Conservation (phyloP, 2,329 filamentous ascomycete genomes). For the Aspergillus fructus region DNA sequence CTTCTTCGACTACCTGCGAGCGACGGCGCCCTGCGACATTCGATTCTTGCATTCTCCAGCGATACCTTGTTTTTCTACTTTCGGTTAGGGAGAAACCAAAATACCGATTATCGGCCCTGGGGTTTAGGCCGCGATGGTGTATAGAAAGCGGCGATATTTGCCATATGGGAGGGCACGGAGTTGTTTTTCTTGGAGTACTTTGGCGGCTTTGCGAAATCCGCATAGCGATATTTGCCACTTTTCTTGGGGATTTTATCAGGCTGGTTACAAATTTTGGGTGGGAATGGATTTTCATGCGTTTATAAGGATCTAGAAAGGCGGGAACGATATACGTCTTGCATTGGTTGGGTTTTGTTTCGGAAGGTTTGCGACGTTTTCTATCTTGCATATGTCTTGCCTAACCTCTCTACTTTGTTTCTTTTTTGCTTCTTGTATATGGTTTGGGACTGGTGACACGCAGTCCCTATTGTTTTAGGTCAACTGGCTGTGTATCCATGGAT, state of each 20-base stretch:
- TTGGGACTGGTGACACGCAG: conserved; percentile 30
- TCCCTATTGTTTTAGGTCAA: conserved; percentile 31
- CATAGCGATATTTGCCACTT: conserved; percentile 26
- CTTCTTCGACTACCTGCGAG: conserved; percentile 38
- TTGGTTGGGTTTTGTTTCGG: conserved; percentile 39
- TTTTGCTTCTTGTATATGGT: conserved; percentile 35
- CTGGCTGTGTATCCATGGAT: conserved; percentile 36
- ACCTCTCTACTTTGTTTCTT: conserved; percentile 24
- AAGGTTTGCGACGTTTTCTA: conserved; percentile 27
- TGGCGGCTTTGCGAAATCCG: conserved; percentile 32
- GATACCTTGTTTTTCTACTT: conserved; percentile 38
- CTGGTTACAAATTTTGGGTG: conserved; percentile 30
- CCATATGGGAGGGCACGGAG: conserved; percentile 34
- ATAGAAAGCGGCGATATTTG: conserved; percentile 40
- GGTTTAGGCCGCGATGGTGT: conserved; percentile 38
- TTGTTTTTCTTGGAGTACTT: conserved; percentile 33
- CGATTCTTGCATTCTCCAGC: conserved; percentile 37
- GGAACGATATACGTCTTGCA: conserved; percentile 47
- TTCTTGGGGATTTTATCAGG: conserved; percentile 26
- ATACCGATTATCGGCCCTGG: conserved; percentile 26
- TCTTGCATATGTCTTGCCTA: conserved; percentile 25
- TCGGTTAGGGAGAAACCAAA: conserved; percentile 37
- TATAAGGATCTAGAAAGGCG: conserved; percentile 43
- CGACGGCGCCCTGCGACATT: conserved; percentile 41
- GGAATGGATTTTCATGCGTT: conserved; percentile 33